phyloP scores from a whole-genome alignment of 495 filamentous ascomycete genomes.

The Penicillium fimorum region DNA sequence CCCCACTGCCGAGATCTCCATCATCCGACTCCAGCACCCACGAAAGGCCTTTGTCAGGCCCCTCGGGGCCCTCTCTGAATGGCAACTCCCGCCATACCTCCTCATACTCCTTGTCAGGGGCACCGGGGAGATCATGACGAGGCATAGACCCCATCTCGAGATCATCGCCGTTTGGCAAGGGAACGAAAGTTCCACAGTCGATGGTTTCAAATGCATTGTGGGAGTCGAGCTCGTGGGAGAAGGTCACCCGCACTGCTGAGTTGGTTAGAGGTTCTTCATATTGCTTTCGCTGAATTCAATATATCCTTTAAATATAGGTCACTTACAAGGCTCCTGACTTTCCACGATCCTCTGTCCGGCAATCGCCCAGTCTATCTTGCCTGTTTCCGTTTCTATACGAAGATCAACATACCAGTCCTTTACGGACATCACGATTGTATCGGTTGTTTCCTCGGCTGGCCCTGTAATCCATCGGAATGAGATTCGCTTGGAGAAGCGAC shows the following conservation, averaged over 20 bases:
- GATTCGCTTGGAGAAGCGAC: constrained; percentile 42
- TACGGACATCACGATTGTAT: constrained; percentile 47
- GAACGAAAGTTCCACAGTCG: constrained; percentile 40
- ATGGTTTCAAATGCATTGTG: constrained; percentile 36
- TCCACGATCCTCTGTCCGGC: constrained; percentile 39
- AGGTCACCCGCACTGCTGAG: constrained; percentile 32
- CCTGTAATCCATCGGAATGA: constrained; percentile 45
- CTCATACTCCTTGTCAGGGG: constrained; percentile 36
- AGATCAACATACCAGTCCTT: constrained; percentile 46
- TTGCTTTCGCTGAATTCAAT: neutral
- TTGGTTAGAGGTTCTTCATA: neutral
- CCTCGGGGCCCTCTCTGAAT: constrained; percentile 28
- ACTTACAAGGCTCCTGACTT: constrained; percentile 29
- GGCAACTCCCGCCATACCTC: constrained; percentile 42
- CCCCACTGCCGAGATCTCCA: constrained; percentile 14
- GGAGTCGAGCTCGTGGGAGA: constrained; percentile 45
- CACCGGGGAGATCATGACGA: constrained; percentile 35
- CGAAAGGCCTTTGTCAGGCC: constrained; percentile 24
- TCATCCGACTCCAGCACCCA: constrained; percentile 40
- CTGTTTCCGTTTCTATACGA: constrained; percentile 35
- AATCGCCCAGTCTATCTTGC: constrained; percentile 42
- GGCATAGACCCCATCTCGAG: constrained; percentile 43
- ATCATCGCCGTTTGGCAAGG: constrained; percentile 42
- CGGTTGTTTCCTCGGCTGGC: constrained; percentile 40
- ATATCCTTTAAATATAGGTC: neutral